phyloP scores from a whole-genome alignment of 306 rosid genomes.

The Vigna mungo region DNA sequence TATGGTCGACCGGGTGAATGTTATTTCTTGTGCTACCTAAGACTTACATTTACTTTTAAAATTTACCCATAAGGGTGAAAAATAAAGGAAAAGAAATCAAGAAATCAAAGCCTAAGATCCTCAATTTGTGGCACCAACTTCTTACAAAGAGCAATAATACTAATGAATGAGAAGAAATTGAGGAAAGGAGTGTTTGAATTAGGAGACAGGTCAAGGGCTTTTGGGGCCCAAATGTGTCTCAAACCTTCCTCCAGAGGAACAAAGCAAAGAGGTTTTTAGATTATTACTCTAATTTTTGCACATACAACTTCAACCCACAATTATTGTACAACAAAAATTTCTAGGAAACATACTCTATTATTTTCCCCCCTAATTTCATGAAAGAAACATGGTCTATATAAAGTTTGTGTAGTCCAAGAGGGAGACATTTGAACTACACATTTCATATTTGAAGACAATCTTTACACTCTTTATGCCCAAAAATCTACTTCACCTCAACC shows the following conservation, averaged over 20 bases:
- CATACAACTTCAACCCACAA: not conserved
- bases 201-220: constrained; percentile 38
- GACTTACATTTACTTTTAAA: constrained; percentile 21
- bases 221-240: constrained; percentile 30
- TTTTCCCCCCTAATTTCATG: not conserved
- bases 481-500: constrained; percentile 21
- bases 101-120: constrained; percentile 40
- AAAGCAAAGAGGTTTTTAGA: not conserved
- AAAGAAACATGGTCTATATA: constrained; percentile 31
- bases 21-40: constrained; percentile 28
- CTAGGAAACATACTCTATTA: not conserved
- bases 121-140: constrained; percentile 32
- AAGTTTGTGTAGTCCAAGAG: constrained; percentile 46
- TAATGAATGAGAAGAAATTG: constrained; percentile 45
- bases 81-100: constrained; percentile 17
- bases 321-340: not conserved
- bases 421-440: constrained; percentile 47
- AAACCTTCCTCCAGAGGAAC: constrained; percentile 14
- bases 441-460: constrained; percentile 50
- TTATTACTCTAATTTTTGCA: not conserved
- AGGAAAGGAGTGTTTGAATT: constrained; percentile 35
- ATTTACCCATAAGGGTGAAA: constrained; percentile 14
- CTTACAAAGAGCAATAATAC: constrained; percentile 24
- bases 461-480: constrained; percentile 42
- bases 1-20: constrained; percentile 24